Evolutionary conservation across 2,329 filamentous ascomycete genomes (phyloP), one percentile per base, ranked within the genome.

Genomic region (Talaromyces atroroseus): DNA sequence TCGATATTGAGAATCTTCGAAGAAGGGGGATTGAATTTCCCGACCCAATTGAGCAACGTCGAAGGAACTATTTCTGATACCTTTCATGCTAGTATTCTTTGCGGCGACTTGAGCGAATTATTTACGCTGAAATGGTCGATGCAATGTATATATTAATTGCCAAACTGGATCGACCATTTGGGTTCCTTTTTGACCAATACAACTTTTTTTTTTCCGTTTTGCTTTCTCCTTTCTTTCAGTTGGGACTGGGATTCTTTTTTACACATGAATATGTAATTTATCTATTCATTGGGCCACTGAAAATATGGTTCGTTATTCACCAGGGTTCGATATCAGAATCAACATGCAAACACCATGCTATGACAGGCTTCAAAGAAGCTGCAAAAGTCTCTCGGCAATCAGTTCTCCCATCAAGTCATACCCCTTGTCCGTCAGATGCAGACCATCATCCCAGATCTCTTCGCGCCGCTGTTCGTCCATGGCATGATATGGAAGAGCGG

Each of bases 361-460:
- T 42, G 38, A 18, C 20, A 44, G 8, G 24, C 24, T 7, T 8
- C 14, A 16, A 5, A 59, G 24, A 42, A 85, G 70, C 29, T 76
- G 72, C 47, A 82, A 71, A 10, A 87, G 67, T 29, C 71, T 75
- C 23, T 78, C 74, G 48, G 79, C 84, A 50, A 87, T 74, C 56
- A 79, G 74, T 40, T 77, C 73, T 1, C 84, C 85, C 75, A 88
- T 82, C 63, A 81, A 72, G 64, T 85, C 78, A 71, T 88, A 87
- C 7, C 85, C 85, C 6, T 73, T 75, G 0, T 73, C 68, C 0
- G 79, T 81, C 10, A 86, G 74, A 69, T 88, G 84, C 21, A 87
- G 61, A 18, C 76, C 77, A 68, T 88, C 84, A 60, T 83, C 77
- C 82, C 83, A 87, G 63, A 83, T 80, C 56, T 70, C 71, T 1